phyloP scores from a whole-genome alignment of 768 basidiomycete species.

The Coprinopsis marcescibilis region DNA sequence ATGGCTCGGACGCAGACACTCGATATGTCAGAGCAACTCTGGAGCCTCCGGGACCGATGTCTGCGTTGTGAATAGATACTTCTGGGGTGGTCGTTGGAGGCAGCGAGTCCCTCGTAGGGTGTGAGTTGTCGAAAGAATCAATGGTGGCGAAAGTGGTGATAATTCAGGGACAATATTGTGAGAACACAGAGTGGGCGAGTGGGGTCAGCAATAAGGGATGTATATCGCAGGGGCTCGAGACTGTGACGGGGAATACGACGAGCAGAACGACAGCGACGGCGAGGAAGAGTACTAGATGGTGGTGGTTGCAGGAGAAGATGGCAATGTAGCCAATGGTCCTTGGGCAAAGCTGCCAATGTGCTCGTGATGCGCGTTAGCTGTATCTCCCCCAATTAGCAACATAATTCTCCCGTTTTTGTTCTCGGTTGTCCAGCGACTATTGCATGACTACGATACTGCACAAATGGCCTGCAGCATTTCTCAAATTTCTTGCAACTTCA shows the following conservation, averaged over 20 bases:
- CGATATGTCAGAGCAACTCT: slow-evolving; percentile 21
- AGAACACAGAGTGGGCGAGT: slow-evolving; percentile 12
- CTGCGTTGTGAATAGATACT: background rate
- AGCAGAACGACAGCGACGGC: slow-evolving; percentile 5
- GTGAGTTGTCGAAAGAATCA: slow-evolving; percentile 59
- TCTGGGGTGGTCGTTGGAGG: slow-evolving; percentile 17
- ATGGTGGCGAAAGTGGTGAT: slow-evolving; percentile 40
- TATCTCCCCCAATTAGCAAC: background rate
- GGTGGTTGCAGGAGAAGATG: slow-evolving; percentile 12
- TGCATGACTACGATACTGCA: background rate
- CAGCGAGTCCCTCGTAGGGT: slow-evolving; percentile 52
- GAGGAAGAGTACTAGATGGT: slow-evolving; percentile 11
- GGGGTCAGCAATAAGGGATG: slow-evolving; percentile 9
- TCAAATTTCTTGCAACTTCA: background rate
- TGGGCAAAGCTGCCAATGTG: background rate
- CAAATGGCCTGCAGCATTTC: too few relatives aligned
- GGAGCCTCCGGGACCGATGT: slow-evolving; percentile 12
- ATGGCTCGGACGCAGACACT: slow-evolving; percentile 10
- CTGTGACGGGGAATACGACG: slow-evolving; percentile 11
- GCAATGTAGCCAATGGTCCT: slow-evolving; percentile 3
- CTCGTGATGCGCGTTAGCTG: slow-evolving; percentile 1
- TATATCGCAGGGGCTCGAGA: slow-evolving; percentile 13
- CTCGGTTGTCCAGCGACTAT: background rate
- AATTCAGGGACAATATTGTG: slow-evolving; percentile 24
- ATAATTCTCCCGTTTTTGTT: background rate